Conservation (phyloP, 2,329 filamentous ascomycete species). For the Scopulariopsis brevicaulis region DNA sequence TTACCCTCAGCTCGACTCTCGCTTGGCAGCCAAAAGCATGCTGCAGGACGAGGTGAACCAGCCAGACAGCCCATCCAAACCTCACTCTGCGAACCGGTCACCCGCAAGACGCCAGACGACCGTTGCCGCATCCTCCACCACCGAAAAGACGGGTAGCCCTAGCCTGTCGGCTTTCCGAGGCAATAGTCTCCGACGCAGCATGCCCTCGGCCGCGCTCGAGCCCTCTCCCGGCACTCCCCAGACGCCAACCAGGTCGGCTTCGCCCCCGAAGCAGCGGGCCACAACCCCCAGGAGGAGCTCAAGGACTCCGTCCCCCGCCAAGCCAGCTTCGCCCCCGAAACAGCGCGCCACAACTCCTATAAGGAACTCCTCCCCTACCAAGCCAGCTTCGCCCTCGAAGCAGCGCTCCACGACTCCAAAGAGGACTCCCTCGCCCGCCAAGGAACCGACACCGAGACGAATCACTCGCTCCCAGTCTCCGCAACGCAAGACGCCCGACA, state of each 20-base stretch:
- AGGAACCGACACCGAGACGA: not conserved
- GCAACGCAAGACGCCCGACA: constrained; percentile 15
- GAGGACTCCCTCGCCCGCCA: not conserved
- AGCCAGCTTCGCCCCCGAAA: constrained; percentile 12
- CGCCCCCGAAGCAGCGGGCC: constrained; percentile 4
- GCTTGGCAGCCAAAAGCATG: constrained; percentile 37
- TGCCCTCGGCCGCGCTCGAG: constrained; percentile 19
- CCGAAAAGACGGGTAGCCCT: constrained; percentile 34
- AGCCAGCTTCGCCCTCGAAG: constrained; percentile 8
- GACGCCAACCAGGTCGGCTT: constrained; percentile 6
- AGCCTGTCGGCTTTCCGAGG: constrained; percentile 40
- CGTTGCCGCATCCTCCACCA: constrained; percentile 11
- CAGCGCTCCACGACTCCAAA: constrained; percentile 3
- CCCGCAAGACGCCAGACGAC: constrained; percentile 11
- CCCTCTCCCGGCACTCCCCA: constrained; percentile 10
- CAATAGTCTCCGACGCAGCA: constrained; percentile 36
- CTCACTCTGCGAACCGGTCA: constrained; percentile 9
- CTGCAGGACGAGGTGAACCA: constrained; percentile 48
- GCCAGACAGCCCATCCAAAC: constrained; percentile 24
- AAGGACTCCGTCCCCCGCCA: constrained; percentile 14
- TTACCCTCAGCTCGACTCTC: constrained; percentile 20
- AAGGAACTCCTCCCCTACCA: constrained; percentile 7
- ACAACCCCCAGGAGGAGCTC: constrained; percentile 10
- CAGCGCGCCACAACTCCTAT: constrained; percentile 9
- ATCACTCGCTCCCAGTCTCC: constrained; percentile 6